Percentiles rank a stretch among this genome's conserved stretches.
Evolutionary conservation across 208 protist species (phyloP).

Genomic region (Crithidia thermophila): DNA sequence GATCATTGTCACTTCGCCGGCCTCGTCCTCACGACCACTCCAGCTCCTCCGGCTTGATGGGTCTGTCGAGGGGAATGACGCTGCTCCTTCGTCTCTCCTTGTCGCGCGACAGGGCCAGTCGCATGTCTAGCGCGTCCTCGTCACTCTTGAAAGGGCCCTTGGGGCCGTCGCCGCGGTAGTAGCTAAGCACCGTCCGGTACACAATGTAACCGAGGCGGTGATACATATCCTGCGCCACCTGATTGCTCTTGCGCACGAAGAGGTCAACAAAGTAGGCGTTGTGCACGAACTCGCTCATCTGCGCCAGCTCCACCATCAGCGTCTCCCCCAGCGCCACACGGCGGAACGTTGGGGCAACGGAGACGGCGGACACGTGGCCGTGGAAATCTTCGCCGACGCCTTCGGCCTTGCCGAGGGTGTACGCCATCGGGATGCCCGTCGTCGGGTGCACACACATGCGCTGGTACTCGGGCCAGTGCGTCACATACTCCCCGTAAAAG

Average conservation of each 20-base stretch:
- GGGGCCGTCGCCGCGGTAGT: slow-evolving; percentile 76
- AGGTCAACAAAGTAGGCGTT: slow-evolving; percentile 99
- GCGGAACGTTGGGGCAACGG: slow-evolving; percentile 97
- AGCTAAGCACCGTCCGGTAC: slow-evolving; percentile 94
- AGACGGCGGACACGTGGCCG: slow-evolving; percentile 99
- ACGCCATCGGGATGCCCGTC: slow-evolving; percentile 94
- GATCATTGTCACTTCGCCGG: not conserved
- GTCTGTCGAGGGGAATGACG: slow-evolving; percentile 73
- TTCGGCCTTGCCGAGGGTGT: slow-evolving; percentile 98
- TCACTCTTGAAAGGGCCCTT: slow-evolving; percentile 65
- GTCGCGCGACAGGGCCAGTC: slow-evolving; percentile 95
- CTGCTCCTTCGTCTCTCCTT: slow-evolving; percentile 67
- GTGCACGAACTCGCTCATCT: slow-evolving; percentile 83
- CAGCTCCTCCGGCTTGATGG: slow-evolving; percentile 85
- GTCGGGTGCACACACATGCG: slow-evolving; percentile 89
- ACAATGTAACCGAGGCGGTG: slow-evolving; percentile 97
- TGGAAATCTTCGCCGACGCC: slow-evolving; percentile 95
- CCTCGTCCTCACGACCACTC: slow-evolving; percentile 65
- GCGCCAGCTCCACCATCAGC: slow-evolving; percentile 96
- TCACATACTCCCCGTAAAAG: slow-evolving; percentile 99
- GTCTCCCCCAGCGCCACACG: slow-evolving; percentile 94
- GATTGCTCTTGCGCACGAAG: slow-evolving; percentile 98
- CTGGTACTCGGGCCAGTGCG: slow-evolving; percentile 97
- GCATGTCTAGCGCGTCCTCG: slow-evolving; percentile 97
- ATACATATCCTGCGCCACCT: slow-evolving; percentile 98